Conservation (phyloP, 352 stramenopile species). For the Phytopythium kandeliae region DNA sequence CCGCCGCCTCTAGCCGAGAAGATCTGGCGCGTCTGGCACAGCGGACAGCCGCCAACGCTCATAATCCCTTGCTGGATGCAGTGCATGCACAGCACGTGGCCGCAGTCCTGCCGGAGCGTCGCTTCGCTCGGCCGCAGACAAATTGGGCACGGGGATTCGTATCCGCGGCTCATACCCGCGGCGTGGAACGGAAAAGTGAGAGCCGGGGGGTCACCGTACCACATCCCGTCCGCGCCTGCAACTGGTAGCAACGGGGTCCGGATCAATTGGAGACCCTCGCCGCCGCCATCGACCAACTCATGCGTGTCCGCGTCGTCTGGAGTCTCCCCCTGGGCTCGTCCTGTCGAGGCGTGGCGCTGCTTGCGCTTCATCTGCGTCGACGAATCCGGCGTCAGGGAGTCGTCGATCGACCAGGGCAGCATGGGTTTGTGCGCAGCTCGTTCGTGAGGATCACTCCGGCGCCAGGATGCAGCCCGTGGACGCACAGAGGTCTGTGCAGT, state of each 20-base stretch:
- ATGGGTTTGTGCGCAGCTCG: no score
- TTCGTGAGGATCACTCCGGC: not conserved
- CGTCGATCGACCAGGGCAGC: slow-evolving; percentile 5
- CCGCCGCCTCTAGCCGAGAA: slow-evolving; percentile 12
- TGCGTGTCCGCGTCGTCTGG: slow-evolving; percentile 12
- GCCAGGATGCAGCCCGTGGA: not conserved
- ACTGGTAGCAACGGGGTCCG: not conserved
- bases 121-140: slow-evolving; percentile 34
- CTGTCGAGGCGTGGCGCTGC: not conserved
- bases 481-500: not conserved
- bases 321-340: slow-evolving; percentile 11
- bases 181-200: slow-evolving; percentile 27
- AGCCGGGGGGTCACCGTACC: slow-evolving; percentile 15
- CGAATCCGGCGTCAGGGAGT: not conserved
- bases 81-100: slow-evolving; percentile 41
- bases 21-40: slow-evolving; percentile 46
- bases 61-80: slow-evolving; percentile 46
- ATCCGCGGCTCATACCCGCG: not conserved
- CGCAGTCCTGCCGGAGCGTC: slow-evolving; percentile 41
- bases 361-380: slow-evolving; percentile 7
- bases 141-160: slow-evolving; percentile 32
- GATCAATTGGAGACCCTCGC: not conserved
- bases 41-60: slow-evolving; percentile 27
- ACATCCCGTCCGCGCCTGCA: slow-evolving; percentile 14
- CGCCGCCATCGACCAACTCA: not conserved